Evolutionary conservation across 495 filamentous ascomycete species (phyloP).

Genomic region (Trichocladium uniseriatum): DNA sequence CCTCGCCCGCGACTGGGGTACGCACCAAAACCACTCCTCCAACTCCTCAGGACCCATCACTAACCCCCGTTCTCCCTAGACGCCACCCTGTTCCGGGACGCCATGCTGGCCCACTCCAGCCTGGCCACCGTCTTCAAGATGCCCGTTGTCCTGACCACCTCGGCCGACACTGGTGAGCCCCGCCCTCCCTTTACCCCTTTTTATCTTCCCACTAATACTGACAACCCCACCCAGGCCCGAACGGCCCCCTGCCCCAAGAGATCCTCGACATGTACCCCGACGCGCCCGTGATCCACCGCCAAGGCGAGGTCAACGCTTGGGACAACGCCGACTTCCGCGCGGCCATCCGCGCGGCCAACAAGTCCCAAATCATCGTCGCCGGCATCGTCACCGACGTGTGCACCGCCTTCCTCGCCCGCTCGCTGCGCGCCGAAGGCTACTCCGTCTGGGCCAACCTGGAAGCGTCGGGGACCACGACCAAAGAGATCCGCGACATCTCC

Average conservation of each 20-base stretch:
- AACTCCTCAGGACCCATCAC: neutral
- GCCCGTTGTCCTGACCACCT: constrained; percentile 62
- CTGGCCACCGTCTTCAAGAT: constrained; percentile 58
- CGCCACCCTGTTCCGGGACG: constrained; percentile 52
- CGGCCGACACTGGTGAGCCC: constrained; percentile 44
- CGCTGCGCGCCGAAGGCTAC: constrained; percentile 61
- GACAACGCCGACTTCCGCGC: constrained; percentile 62
- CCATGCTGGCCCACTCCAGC: constrained; percentile 59
- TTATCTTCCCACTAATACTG: neutral
- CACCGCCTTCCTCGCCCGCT: constrained; percentile 65
- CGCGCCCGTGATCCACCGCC: constrained; percentile 55
- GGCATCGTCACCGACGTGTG: constrained; percentile 74
- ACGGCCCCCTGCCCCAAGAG: constrained; percentile 62
- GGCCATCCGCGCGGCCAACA: constrained; percentile 55
- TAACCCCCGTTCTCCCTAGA: constrained; percentile 17
- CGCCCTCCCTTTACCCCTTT: neutral
- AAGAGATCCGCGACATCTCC: constrained; percentile 43
- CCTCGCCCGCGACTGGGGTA: constrained; percentile 52
- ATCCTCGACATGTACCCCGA: constrained; percentile 59
- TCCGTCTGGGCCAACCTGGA: constrained; percentile 71
- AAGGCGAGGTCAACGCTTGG: constrained; percentile 75
- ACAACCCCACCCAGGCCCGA: constrained; percentile 39
- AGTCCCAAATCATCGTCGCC: constrained; percentile 61
- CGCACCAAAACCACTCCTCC: neutral
- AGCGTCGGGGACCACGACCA: constrained; percentile 49